Percentiles rank a stretch among this genome's conserved stretches.
These are phyloP conservation scores for Microdochium trichocladiopsis DNA, from an alignment of 2,329 filamentous ascomycete genomes.

Conservation along the genomic window DNA sequence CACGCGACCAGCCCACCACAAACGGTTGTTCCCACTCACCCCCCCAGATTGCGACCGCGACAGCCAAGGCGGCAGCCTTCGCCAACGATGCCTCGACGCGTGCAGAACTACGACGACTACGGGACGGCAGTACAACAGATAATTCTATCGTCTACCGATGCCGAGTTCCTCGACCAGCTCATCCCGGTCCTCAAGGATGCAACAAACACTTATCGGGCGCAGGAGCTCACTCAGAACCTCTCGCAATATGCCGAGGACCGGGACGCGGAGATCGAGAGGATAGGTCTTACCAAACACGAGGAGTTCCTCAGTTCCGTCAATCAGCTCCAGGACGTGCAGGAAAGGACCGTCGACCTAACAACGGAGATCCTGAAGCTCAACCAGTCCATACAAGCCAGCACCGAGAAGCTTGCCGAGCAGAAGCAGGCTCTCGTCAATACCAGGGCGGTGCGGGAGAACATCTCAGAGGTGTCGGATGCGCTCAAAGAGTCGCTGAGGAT, in stretches of 20 bases:
- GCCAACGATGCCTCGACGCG: conserved; percentile 16
- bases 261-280: conserved; percentile 86
- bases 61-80: background rate
- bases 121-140: conserved; percentile 54
- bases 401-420: conserved; percentile 87
- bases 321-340: conserved; percentile 83
- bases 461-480: conserved; percentile 84
- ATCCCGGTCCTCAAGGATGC: conserved; percentile 93
- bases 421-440: conserved; percentile 94
- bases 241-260: conserved; percentile 78
- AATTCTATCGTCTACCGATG: conserved; percentile 82
- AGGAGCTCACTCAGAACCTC: conserved; percentile 69
- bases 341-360: conserved; percentile 83
- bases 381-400: conserved; percentile 90
- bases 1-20: no score
- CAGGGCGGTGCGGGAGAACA: conserved; percentile 85
- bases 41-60: no score
- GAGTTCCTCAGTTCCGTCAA: conserved; percentile 93
- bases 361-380: conserved; percentile 88
- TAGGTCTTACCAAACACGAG: conserved; percentile 93
- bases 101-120: conserved; percentile 25
- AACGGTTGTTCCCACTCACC: no score
- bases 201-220: conserved; percentile 64
- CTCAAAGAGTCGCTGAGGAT: conserved; percentile 90
- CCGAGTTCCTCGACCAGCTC: conserved; percentile 91